Conservation (phyloP, 2,329 filamentous ascomycete species). For the Apiospora sp. region DNA sequence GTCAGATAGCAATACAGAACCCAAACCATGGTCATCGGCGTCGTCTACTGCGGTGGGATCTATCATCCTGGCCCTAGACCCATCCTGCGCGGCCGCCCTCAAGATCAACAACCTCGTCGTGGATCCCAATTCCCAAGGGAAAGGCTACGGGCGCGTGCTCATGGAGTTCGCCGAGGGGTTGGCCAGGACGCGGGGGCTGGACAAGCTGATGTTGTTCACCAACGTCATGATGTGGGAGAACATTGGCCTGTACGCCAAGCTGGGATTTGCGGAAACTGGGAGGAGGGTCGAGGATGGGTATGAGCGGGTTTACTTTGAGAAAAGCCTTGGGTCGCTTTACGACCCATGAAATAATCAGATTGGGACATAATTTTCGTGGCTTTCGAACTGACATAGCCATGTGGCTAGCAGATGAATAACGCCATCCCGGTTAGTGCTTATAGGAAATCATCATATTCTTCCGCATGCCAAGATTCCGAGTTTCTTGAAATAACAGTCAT, state of each 20-base stretch:
- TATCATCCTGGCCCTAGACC: slow-evolving; percentile 34
- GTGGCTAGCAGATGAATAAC: too few species aligned
- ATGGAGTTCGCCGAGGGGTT: slow-evolving; percentile 32
- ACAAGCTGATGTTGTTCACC: slow-evolving; percentile 32
- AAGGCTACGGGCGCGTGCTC: slow-evolving; percentile 34
- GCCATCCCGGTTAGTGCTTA: too few species aligned
- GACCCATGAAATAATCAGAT: background rate
- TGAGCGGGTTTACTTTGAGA: slow-evolving; percentile 46
- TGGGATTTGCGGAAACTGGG: slow-evolving; percentile 44
- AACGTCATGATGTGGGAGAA: slow-evolving; percentile 38
- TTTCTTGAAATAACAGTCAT: too few species aligned
- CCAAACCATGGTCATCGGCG: background rate
- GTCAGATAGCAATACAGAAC: background rate
- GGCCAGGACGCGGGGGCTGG: slow-evolving; percentile 28
- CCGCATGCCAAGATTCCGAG: too few species aligned
- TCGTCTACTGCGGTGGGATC: slow-evolving; percentile 36
- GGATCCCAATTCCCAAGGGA: slow-evolving; percentile 31
- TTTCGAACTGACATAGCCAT: too few species aligned
- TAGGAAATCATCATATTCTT: too few species aligned
- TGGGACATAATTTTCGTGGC: background rate
- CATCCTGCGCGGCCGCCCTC: slow-evolving; percentile 24
- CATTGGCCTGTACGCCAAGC: slow-evolving; percentile 31
- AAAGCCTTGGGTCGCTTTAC: slow-evolving; percentile 32
- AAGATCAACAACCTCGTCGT: slow-evolving; percentile 37
- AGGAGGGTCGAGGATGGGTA: slow-evolving; percentile 43